Percentiles rank a stretch among this genome's conserved stretches.
Conservation (phyloP, 495 filamentous ascomycete genomes). For the Talaromyces nanjingensis region DNA sequence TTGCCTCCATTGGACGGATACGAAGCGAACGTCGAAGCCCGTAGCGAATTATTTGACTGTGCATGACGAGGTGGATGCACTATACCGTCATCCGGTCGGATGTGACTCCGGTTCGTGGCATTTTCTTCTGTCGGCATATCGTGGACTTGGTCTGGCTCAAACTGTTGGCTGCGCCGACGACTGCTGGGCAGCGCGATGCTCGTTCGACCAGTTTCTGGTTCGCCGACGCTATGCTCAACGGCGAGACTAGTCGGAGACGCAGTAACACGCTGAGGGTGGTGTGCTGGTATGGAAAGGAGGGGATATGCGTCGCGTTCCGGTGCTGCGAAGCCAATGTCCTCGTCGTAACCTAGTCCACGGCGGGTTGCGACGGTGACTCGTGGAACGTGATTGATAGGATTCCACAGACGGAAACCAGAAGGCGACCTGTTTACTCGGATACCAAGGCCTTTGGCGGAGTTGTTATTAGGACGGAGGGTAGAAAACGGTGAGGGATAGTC, state of each 20-base stretch:
- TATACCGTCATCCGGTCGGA: constrained; percentile 22
- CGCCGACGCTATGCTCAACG: constrained; percentile 54
- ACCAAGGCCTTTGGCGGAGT: constrained; percentile 11
- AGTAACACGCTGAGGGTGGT: constrained; percentile 48
- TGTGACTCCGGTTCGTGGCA: constrained; percentile 22
- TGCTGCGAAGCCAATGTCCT: constrained; percentile 27
- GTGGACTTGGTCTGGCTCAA: constrained; percentile 37
- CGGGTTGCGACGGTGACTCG: constrained; percentile 31
- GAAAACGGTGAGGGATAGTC: constrained; percentile 20
- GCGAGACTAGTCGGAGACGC: constrained; percentile 53
- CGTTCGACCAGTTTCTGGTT: constrained; percentile 51
- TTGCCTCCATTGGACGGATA: constrained; percentile 26
- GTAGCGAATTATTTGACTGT: constrained; percentile 35
- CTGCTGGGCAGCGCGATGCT: constrained; percentile 62
- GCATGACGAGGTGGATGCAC: constrained; percentile 24
- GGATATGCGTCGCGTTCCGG: constrained; percentile 53
- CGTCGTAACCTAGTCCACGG: constrained; percentile 28
- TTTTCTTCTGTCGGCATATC: constrained; percentile 29
- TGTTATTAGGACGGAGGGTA: constrained; percentile 18
- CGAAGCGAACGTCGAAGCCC: constrained; percentile 16
- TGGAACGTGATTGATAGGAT: constrained; percentile 44
- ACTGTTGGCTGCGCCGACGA: constrained; percentile 31
- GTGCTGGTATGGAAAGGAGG: constrained; percentile 62
- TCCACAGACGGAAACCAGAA: constrained; percentile 12
- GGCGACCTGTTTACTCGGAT: constrained; percentile 10